A percentile compares a stretch with the other conserved stretches of the same genome.
phyloP scores from a whole-genome alignment of 805 yeast species.

The Starmerella stellata region DNA sequence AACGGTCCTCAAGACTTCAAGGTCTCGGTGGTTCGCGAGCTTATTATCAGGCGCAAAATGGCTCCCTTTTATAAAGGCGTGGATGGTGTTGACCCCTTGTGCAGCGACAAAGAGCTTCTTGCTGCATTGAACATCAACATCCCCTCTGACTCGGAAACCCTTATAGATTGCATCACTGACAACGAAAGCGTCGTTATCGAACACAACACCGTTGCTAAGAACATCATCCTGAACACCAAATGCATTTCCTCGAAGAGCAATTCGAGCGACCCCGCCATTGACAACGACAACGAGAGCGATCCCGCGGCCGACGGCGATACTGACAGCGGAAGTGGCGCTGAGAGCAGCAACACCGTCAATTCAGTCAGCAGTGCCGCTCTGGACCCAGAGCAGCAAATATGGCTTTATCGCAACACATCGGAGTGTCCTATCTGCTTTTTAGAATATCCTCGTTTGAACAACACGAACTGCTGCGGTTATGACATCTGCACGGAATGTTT shows the following conservation, averaged over 20 bases:
- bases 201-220: background rate
- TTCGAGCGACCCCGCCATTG: background rate
- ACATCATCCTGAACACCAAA: background rate
- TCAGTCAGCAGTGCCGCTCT: conserved; percentile 10
- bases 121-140: conserved; percentile 19
- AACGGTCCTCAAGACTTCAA: conserved; percentile 57
- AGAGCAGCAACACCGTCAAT: conserved; percentile 3
- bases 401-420: conserved; percentile 45
- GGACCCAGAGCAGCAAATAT: conserved; percentile 25
- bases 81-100: conserved; percentile 52
- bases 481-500: conserved; percentile 93
- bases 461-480: conserved; percentile 76
- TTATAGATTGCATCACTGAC: background rate
- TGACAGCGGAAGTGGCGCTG: background rate
- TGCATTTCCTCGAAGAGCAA: background rate
- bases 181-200: background rate
- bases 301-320: background rate
- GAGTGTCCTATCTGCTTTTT: conserved; percentile 95
- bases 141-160: background rate
- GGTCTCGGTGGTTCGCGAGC: conserved; percentile 48
- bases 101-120: conserved; percentile 56
- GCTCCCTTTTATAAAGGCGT: conserved; percentile 88
- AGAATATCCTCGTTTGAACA: conserved; percentile 62
- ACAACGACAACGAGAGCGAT: background rate
- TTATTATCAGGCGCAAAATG: conserved; percentile 50